Conservation (phyloP, 495 filamentous ascomycete species). For the Amorphotheca resinae region DNA sequence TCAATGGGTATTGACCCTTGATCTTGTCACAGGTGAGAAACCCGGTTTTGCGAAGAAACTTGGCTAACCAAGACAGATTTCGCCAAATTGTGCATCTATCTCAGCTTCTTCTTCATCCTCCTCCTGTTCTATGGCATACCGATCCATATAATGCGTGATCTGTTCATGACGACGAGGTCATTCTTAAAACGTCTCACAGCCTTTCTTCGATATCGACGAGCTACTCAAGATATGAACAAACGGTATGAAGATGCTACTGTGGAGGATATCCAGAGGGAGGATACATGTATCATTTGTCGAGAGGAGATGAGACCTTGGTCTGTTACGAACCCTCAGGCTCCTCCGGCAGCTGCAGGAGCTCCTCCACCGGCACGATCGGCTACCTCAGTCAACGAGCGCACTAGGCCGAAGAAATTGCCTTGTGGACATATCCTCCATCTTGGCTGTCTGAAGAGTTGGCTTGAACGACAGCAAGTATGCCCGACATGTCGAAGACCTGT, state of each 20-base stretch:
- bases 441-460: constrained; percentile 86
- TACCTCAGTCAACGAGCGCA: constrained; percentile 56
- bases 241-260: constrained; percentile 84
- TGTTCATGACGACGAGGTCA: constrained; percentile 83
- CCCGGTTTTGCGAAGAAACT: background rate
- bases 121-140: constrained; percentile 89
- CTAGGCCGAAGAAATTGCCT: constrained; percentile 86
- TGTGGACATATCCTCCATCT: constrained; percentile 95
- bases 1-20: constrained; percentile 81
- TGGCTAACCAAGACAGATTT: constrained; percentile 49
- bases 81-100: constrained; percentile 76
- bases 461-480: constrained; percentile 96
- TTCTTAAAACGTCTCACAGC: constrained; percentile 80
- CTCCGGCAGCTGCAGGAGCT: constrained; percentile 24
- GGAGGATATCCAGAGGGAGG: constrained; percentile 73
- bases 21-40: constrained; percentile 62
- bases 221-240: constrained; percentile 81
- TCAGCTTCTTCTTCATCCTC: constrained; percentile 85
- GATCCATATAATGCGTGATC: constrained; percentile 91
- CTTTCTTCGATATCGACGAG: constrained; percentile 77
- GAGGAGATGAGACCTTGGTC: constrained; percentile 84
- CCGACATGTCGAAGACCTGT: constrained; percentile 88
- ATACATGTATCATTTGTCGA: constrained; percentile 94
- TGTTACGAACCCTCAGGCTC: constrained; percentile 23
- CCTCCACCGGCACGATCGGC: constrained; percentile 26